Evolutionary conservation across 345 rosid species (phyloP), one percentile per base, ranked within the genome.

Genomic region (Eutrema heterophyllum): DNA sequence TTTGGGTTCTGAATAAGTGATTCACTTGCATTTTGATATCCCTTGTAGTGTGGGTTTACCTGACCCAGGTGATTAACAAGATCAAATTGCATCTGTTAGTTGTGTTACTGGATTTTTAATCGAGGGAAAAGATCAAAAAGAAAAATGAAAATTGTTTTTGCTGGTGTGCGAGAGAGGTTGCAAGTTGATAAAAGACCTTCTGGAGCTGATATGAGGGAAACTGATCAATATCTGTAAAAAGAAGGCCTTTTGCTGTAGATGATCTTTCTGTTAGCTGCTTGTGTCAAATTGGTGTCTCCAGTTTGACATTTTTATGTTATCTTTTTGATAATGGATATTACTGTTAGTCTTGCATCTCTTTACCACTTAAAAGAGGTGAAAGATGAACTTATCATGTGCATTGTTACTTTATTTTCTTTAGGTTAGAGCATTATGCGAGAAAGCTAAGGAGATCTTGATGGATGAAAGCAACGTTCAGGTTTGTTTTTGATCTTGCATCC

Each of bases 401-500:
- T 38, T 74, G 5, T 50, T 78, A 5, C 18, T 71, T 33, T 74
- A 16, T 35, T 71, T 50, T 39, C 40, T 26, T 12, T 80, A 90
- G 99, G 98, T 95, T 58, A 87, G 91, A 83, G 86, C 72, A 51
- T 80, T 95, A 78, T 95, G 98, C n/a, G 98, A 95, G 81, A 95
- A 92, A 81, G 97, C 98, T 36, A 96, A 90, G 84, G 98, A 96
- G 86, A 90, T 87, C 71, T 75, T 96, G 75, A 92, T 96, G 98
- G 90, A 88, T 60, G 99, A 96, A 80, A 96, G 97, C 91, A 96
- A 90, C 56, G 99, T 96, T 77, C 99, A 96, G 99, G 99, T 95
- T 15, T 33, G 54, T 78, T 33, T 61, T 75, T 13, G 49, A n/a
- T 72, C 73, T 62, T 51, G 29, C 41, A 50, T 45, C 61, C 58